Percentiles rank a stretch among this genome's conserved stretches.
Conservation (phyloP, 768 basidiomycete genomes). For the Lactarius pseudohatsudake region DNA sequence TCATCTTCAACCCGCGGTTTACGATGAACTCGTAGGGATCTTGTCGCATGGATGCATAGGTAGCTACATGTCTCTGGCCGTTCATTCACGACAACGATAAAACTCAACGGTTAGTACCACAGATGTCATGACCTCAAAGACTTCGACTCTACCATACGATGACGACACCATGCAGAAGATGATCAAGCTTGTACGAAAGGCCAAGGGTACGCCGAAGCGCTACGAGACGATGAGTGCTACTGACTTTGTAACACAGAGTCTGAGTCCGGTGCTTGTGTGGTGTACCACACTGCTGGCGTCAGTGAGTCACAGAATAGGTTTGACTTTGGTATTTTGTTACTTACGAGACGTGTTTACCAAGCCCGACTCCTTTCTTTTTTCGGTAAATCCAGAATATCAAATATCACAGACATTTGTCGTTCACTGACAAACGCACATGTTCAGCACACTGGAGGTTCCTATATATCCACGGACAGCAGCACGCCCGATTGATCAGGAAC, state of each 20-base stretch:
- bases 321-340: neutral
- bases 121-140: conserved; percentile 3
- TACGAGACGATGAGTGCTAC: neutral
- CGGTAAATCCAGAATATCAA: neutral
- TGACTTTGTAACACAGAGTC: neutral
- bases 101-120: neutral
- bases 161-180: neutral
- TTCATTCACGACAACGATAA: neutral
- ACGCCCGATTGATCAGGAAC: neutral
- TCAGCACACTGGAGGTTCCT: conserved; percentile 12
- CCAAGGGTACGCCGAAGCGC: neutral
- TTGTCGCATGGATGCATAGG: conserved; percentile 42
- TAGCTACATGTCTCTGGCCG: conserved; percentile 24
- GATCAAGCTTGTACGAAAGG: neutral
- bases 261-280: neutral
- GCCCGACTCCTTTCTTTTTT: conserved; percentile 5
- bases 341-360: neutral
- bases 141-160: conserved; percentile 5
- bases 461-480: conserved; percentile 1
- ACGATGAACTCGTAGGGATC: conserved; percentile 40
- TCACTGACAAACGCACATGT: neutral
- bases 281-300: neutral
- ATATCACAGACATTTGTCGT: neutral
- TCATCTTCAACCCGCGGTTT: conserved; percentile 9
- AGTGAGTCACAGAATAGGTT: neutral